Percentiles rank a stretch among this genome's conserved stretches.
Conservation (phyloP, 1,284 basidiomycete species). For the Ceratobasidium papillatum region DNA sequence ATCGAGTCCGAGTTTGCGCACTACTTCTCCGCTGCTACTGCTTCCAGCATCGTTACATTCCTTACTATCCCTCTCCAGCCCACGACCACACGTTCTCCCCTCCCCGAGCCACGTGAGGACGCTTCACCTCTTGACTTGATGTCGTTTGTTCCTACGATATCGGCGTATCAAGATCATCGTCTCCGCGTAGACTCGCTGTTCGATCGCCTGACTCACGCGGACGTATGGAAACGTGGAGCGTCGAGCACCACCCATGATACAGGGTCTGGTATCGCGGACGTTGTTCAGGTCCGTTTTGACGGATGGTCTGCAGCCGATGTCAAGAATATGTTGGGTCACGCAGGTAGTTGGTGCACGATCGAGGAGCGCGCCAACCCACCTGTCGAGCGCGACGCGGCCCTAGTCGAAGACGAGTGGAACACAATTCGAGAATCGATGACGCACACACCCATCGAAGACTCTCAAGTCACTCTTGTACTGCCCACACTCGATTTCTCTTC, state of each 20-base stretch:
- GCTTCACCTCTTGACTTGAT: slow-evolving; percentile 30
- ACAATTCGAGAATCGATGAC: slow-evolving; percentile 19
- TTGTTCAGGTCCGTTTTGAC: slow-evolving; percentile 29
- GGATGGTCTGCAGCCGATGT: slow-evolving; percentile 37
- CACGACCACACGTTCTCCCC: slow-evolving; percentile 12
- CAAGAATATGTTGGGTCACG: slow-evolving; percentile 17
- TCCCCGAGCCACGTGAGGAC: slow-evolving; percentile 25
- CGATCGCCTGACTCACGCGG: slow-evolving; percentile 15
- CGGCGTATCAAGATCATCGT: slow-evolving; percentile 22
- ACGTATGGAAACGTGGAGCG: slow-evolving; percentile 34
- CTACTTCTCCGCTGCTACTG: slow-evolving; percentile 26
- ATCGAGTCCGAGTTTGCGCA: slow-evolving; percentile 37
- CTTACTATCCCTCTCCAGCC: slow-evolving; percentile 36
- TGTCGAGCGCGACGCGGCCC: slow-evolving; percentile 23
- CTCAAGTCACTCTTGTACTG: slow-evolving; percentile 28
- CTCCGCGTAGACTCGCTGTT: slow-evolving; percentile 29
- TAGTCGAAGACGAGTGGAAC: slow-evolving; percentile 34
- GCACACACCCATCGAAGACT: not conserved
- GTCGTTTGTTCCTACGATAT: slow-evolving; percentile 32
- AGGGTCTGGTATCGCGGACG: slow-evolving; percentile 14
- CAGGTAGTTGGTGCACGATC: slow-evolving; percentile 35
- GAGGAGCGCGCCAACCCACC: slow-evolving; percentile 35
- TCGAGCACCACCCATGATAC: not conserved
- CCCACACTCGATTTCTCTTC: slow-evolving; percentile 35
- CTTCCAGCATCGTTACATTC: slow-evolving; percentile 31